Percentiles rank a stretch among this genome's conserved stretches.
Conservation (phyloP, 495 filamentous ascomycete genomes). For the Lasiosphaeria hispida region DNA sequence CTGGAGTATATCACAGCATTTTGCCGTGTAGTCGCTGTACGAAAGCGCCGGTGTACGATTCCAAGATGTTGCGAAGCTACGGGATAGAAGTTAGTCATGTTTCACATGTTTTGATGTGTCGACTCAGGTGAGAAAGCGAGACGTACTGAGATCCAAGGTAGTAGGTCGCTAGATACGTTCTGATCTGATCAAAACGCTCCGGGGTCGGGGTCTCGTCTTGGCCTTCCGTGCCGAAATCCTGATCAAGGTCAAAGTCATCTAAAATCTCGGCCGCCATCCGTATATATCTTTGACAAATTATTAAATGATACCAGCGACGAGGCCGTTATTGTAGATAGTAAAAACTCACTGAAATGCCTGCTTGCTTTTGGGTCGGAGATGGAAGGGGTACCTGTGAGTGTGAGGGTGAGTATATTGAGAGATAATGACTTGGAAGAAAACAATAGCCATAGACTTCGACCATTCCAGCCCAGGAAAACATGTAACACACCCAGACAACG, state of each 20-base stretch:
- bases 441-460: background rate
- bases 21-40: conserved; percentile 34
- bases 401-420: background rate
- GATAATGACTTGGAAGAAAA: background rate
- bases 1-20: conserved; percentile 37
- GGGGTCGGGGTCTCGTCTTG: conserved; percentile 5
- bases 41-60: conserved; percentile 21
- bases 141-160: conserved; percentile 38
- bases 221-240: conserved; percentile 25
- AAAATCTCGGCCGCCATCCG: conserved; percentile 48
- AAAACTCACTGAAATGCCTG: conserved; percentile 38
- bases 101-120: background rate
- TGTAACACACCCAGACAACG: no score
- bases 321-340: no score
- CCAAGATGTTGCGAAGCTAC: conserved; percentile 37
- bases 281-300: conserved; percentile 4
- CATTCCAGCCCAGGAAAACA: no score
- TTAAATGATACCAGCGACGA: no score
- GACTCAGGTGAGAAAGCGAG: background rate
- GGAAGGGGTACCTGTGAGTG: conserved; percentile 44
- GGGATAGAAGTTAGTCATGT: background rate
- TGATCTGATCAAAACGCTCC: conserved; percentile 34
- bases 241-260: conserved; percentile 41
- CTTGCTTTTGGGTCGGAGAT: conserved; percentile 46
- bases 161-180: conserved; percentile 40